Conservation (phyloP, 768 basidiomycete genomes). For the Leccinum subtestaceum region DNA sequence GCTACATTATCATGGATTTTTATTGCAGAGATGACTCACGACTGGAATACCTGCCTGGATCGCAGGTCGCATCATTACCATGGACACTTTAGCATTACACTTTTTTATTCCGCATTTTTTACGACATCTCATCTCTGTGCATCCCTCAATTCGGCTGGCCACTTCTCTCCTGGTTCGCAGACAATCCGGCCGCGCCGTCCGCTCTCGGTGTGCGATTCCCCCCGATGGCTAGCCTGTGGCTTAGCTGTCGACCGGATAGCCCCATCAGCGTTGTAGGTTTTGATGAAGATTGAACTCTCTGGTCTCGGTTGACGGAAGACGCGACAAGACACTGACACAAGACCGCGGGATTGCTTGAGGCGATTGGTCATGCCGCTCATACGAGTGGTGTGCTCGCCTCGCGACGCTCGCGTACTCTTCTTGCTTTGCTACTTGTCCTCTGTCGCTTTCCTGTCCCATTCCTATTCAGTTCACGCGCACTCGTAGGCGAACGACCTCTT, state of each 20-base stretch:
- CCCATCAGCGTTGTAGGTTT: slow-evolving; percentile 32
- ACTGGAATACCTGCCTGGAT: slow-evolving; percentile 55
- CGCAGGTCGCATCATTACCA: slow-evolving; percentile 55
- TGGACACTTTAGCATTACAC: slow-evolving; percentile 40
- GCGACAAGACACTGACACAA: slow-evolving; percentile 67
- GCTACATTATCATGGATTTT: slow-evolving; percentile 39
- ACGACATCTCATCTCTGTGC: slow-evolving; percentile 30
- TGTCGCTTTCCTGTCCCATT: slow-evolving; percentile 43
- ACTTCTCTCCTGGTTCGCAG: slow-evolving; percentile 17
- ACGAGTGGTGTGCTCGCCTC: slow-evolving; percentile 51
- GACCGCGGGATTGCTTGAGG: slow-evolving; percentile 51
- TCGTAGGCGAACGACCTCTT: slow-evolving; percentile 80
- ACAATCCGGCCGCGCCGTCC: slow-evolving; percentile 57
- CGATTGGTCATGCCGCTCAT: slow-evolving; percentile 47
- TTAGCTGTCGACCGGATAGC: slow-evolving; percentile 21
- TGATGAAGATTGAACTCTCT: slow-evolving; percentile 50
- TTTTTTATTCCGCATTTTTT: slow-evolving; percentile 42
- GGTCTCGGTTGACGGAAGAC: slow-evolving; percentile 50
- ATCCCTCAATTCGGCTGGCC: slow-evolving; percentile 26
- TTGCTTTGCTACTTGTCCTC: slow-evolving; percentile 41
- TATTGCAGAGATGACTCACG: slow-evolving; percentile 38
- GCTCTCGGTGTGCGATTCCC: slow-evolving; percentile 28
- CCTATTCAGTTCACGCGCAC: slow-evolving; percentile 51
- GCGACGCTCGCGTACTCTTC: slow-evolving; percentile 49
- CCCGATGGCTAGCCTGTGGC: slow-evolving; percentile 42